A percentile compares a stretch with the other conserved stretches of the same genome.
Conservation (phyloP, 305 asterid species). For the Rubia tinctorum region DNA sequence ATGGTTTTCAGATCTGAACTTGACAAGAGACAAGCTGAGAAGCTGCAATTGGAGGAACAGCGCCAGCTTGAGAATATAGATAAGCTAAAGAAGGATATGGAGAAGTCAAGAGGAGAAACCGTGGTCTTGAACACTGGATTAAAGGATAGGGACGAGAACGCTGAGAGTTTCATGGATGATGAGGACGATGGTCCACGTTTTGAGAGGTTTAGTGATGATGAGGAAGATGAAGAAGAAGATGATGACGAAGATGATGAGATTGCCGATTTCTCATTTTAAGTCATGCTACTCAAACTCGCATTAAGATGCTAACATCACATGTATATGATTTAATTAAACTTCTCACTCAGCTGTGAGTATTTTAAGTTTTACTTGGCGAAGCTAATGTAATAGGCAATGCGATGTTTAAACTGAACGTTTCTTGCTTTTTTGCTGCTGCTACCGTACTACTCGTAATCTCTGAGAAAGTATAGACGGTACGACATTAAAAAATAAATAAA, state of each 20-base stretch:
- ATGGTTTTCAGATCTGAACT: conserved; percentile 51
- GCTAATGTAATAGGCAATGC: not conserved
- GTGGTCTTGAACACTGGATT: conserved; percentile 81
- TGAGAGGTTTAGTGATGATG: conserved; percentile 36
- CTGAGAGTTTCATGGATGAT: conserved; percentile 36
- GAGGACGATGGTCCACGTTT: conserved; percentile 34
- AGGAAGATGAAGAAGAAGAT: conserved; percentile 29
- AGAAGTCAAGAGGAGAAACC: conserved; percentile 67
- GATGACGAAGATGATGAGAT: conserved; percentile 65
- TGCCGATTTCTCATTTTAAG: conserved; percentile 43
- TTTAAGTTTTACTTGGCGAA: not conserved
- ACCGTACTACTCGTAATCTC: not conserved
- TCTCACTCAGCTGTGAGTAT: not conserved
- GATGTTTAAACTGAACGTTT: not conserved
- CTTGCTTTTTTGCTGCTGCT: not conserved
- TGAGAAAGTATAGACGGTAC: too few species aligned
- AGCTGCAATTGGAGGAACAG: conserved; percentile 70
- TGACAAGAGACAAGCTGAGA: conserved; percentile 83
- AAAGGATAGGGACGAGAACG: conserved; percentile 42
- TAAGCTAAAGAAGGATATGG: conserved; percentile 83
- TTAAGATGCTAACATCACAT: not conserved
- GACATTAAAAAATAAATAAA: too few species aligned
- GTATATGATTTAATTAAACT: not conserved
- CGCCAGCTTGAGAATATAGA: conserved; percentile 72
- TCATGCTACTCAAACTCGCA: not conserved